phyloP scores from a whole-genome alignment of 1,284 basidiomycete species.

The Sporisorium sorghi region DNA sequence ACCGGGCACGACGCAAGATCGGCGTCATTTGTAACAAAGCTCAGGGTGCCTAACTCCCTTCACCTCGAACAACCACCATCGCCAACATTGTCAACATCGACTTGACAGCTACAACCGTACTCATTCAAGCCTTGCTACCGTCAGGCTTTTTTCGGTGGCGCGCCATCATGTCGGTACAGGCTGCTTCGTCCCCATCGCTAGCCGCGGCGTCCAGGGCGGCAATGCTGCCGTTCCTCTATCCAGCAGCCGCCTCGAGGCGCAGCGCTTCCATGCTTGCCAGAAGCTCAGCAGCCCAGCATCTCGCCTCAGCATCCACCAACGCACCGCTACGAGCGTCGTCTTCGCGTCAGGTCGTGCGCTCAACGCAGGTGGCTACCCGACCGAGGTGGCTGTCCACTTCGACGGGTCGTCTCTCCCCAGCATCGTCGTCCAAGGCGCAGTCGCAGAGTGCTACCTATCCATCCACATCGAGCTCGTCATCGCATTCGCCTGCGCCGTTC shows the following conservation, averaged over 20 bases:
- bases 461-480: constrained; percentile 9
- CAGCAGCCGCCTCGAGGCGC: constrained; percentile 20
- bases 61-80: neutral
- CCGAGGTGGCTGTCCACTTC: constrained; percentile 25
- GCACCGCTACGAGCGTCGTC: constrained; percentile 16
- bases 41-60: constrained; percentile 5
- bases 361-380: neutral
- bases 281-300: constrained; percentile 4
- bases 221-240: constrained; percentile 42
- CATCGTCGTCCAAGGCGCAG: constrained; percentile 23
- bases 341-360: neutral
- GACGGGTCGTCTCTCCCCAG: constrained; percentile 4
- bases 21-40: constrained; percentile 19
- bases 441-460: constrained; percentile 4
- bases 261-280: constrained; percentile 7
- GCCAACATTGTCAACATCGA: constrained; percentile 1
- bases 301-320: constrained; percentile 1
- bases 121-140: neutral
- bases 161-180: constrained; percentile 21
- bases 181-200: constrained; percentile 11
- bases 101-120: neutral
- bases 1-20: constrained; percentile 3
- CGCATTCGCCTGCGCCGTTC: constrained; percentile 11
- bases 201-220: constrained; percentile 20
- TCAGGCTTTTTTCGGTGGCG: neutral